phyloP scores from a whole-genome alignment of 306 rosid species.

The Clitoria ternatea region DNA sequence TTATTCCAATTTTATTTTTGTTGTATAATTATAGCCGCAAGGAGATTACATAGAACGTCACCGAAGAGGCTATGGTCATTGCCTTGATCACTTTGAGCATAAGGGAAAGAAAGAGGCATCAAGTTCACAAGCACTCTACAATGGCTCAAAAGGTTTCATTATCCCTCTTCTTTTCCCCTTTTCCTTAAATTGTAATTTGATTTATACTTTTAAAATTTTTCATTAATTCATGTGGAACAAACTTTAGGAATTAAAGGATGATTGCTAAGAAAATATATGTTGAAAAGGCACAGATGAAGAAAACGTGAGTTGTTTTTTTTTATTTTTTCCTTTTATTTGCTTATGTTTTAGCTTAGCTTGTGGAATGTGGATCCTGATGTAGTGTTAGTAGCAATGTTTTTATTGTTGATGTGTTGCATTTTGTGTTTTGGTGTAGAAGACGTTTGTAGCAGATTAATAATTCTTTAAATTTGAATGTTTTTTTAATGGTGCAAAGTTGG shows the following conservation, averaged over 20 bases:
- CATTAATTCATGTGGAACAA: constrained; percentile 31
- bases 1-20: too few relatives aligned
- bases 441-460: not conserved
- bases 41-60: constrained; percentile 95
- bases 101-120: constrained; percentile 90
- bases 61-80: constrained; percentile 79
- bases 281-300: constrained; percentile 85
- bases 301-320: constrained; percentile 56
- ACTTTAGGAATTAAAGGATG: constrained; percentile 80
- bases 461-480: not conserved
- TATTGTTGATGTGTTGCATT: not conserved
- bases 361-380: not conserved
- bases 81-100: constrained; percentile 84
- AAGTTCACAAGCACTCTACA: constrained; percentile 69
- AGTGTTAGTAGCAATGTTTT: not conserved
- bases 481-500: not conserved
- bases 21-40: constrained; percentile 62
- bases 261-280: constrained; percentile 80
- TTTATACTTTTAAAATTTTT: not conserved
- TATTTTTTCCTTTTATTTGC: not conserved
- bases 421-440: not conserved
- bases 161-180: too few relatives aligned
- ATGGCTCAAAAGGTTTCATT: constrained; percentile 73
- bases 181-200: not conserved
- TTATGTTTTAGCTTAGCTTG: not conserved